Conservation (phyloP, 2,329 filamentous ascomycete genomes). For the Pseudocercospora eumusae region DNA sequence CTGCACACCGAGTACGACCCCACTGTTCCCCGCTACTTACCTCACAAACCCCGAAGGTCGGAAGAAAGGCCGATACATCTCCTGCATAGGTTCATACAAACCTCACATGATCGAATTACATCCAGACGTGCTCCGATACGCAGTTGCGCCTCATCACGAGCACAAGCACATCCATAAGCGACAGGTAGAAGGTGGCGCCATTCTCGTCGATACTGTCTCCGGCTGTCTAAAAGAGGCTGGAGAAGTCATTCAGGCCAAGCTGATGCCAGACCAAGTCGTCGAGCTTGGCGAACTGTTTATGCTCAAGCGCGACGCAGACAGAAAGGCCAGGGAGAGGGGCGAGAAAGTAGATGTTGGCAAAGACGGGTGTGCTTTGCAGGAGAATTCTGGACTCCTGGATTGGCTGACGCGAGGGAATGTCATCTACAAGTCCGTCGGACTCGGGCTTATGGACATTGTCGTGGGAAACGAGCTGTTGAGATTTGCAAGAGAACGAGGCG, state of each 20-base stretch:
- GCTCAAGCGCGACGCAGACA: conserved; percentile 58
- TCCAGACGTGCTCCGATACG: conserved; percentile 69
- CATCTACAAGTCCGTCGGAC: conserved; percentile 69
- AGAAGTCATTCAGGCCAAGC: conserved; percentile 76
- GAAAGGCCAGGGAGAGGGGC: conserved; percentile 35
- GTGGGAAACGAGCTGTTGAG: conserved; percentile 61
- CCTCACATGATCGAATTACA: conserved; percentile 81
- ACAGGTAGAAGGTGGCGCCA: conserved; percentile 59
- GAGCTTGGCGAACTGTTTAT: conserved; percentile 81
- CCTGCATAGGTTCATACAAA: conserved; percentile 70
- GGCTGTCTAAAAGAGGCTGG: conserved; percentile 81
- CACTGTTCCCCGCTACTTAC: conserved; percentile 72
- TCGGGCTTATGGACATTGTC: conserved; percentile 69
- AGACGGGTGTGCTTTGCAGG: conserved; percentile 38
- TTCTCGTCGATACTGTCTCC: conserved; percentile 69
- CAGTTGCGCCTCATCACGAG: conserved; percentile 56
- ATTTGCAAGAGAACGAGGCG: conserved; percentile 56
- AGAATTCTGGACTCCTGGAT: conserved; percentile 50
- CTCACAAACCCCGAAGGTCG: conserved; percentile 71
- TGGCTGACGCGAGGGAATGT: conserved; percentile 63
- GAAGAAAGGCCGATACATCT: conserved; percentile 69
- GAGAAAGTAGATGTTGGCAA: conserved; percentile 22
- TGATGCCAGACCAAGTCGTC: conserved; percentile 74
- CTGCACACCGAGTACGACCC: conserved; percentile 74
- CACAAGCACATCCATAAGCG: conserved; percentile 65